Conservation (phyloP, 208 protist genomes). For the Wallacemonas sp. region DNA sequence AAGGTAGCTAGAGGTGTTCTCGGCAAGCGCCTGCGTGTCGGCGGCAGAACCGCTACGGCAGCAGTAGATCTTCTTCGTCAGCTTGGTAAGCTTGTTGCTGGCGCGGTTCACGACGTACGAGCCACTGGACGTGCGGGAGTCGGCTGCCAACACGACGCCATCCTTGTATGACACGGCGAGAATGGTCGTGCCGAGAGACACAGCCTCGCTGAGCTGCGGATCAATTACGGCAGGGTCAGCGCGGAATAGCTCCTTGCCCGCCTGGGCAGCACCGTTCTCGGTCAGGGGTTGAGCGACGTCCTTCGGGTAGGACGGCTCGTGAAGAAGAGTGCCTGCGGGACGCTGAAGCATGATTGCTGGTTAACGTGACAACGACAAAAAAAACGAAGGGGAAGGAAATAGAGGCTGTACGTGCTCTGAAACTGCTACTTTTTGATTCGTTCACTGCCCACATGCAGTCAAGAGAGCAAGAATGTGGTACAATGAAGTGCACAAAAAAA, state of each 20-base stretch:
- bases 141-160: slow-evolving; percentile 97
- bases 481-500: too few relatives aligned
- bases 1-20: slow-evolving; percentile 94
- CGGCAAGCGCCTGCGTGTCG: slow-evolving; percentile 97
- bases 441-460: background rate
- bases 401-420: too few relatives aligned
- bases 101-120: slow-evolving; percentile 97
- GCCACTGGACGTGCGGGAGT: slow-evolving; percentile 97
- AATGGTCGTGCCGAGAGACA: slow-evolving; percentile 97
- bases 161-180: slow-evolving; percentile 97
- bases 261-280: slow-evolving; percentile 69
- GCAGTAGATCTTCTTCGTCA: slow-evolving; percentile 97
- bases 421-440: too few relatives aligned
- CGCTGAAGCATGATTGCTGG: slow-evolving; percentile 66
- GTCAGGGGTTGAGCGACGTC: slow-evolving; percentile 45
- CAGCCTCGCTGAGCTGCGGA: slow-evolving; percentile 81
- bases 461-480: slow-evolving; percentile 12
- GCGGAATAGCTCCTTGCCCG: slow-evolving; percentile 63
- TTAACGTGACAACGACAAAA: slow-evolving; percentile 1
- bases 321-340: slow-evolving; percentile 63
- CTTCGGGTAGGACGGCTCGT: slow-evolving; percentile 76
- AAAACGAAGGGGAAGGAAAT: slow-evolving; percentile 3
- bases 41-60: slow-evolving; percentile 98
- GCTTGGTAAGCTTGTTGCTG: slow-evolving; percentile 97
- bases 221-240: slow-evolving; percentile 78